Base-by-base conservation (phyloP, 2,329 filamentous ascomycete genomes). In the Cordyceps sp. region DNA sequence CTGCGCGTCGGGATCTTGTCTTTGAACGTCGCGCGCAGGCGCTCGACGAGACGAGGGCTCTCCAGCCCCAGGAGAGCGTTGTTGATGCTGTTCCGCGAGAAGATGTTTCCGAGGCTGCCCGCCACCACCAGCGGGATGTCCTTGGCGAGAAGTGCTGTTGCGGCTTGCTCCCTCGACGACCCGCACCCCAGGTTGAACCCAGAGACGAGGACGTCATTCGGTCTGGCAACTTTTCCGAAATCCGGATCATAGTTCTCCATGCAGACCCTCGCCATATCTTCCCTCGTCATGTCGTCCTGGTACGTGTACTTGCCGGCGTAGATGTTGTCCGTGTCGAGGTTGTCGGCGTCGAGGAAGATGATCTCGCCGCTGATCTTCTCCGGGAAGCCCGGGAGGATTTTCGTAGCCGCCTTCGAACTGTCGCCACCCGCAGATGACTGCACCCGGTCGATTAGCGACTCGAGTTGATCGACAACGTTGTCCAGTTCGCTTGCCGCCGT, bases 251-350 rank as follows among this genome's bases (percentile, higher is more conserved):
- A 96, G 64, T 96, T 96, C 50, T 79, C 69, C 85, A 96, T 94
- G 54, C 80, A 86, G 1, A 86, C 85, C 41, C 80, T 62, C 0
- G 84, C 83, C 88, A 96, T 94, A 35, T 73, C 73, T 38, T 83
- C 78, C 1, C 57, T 61, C 0, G 79, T 59, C 1, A 96, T 65
- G 45, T 81, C 69, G 48, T 96, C 86, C 49, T 92, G 83, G 55
- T 96, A 96, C 0, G 86, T 94, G 53, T 83, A 85, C 49, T 86
- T 85, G 5, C 82, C 84, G 0, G 85, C 80, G 53, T 96, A 96
- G 51, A 96, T 93, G 33, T 70, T 77, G 47, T 96, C 88, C 0
- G 88, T 96, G 57, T 90, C 82, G 50, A 94, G 73, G 56, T 93
- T 92, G 41, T 68, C 61, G 1, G 70, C 73, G 45, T 93, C 82